Evolutionary conservation across 257 asterid species (phyloP).

Genomic region (Ballota nigra): DNA sequence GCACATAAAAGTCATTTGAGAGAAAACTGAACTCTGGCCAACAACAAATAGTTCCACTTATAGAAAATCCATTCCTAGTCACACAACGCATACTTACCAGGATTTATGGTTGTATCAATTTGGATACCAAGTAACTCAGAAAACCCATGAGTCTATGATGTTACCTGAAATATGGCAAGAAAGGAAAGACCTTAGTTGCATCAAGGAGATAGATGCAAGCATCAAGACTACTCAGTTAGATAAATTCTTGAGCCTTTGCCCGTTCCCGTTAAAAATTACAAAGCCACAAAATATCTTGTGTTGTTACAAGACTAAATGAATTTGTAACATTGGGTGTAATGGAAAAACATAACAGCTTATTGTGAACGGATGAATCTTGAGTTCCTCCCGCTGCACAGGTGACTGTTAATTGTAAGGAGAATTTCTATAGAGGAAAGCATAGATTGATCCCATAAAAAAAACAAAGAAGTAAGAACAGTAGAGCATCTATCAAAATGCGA

Average conservation of each 20-base stretch:
- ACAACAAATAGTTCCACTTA: no score
- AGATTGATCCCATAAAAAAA: neutral
- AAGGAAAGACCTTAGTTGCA: no score
- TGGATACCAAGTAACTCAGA: slow-evolving; percentile 95
- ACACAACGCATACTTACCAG: slow-evolving; percentile 49
- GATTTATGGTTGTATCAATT: slow-evolving; percentile 98
- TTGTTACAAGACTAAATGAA: neutral
- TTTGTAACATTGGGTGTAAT: no score
- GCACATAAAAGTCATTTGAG: no score
- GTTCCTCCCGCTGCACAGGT: no score
- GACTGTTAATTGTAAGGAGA: no score
- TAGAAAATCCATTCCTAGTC: slow-evolving; percentile 9
- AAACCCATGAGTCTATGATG: slow-evolving; percentile 96
- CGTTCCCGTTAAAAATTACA: neutral
- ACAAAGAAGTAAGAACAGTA: neutral
- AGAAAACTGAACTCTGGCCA: no score
- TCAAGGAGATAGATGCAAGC: no score
- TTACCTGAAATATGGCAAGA: slow-evolving; percentile 83
- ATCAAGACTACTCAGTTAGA: no score
- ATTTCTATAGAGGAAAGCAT: neutral
- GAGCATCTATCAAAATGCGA: slow-evolving; percentile 2
- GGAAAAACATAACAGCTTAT: no score
- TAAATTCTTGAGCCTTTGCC: no score
- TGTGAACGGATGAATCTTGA: no score
- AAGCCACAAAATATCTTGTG: neutral